Percentiles rank a stretch among this genome's conserved stretches.
These are phyloP conservation scores for Colletotrichum sp. DNA, from an alignment of 2,329 filamentous ascomycete species.

Conservation along the genomic window DNA sequence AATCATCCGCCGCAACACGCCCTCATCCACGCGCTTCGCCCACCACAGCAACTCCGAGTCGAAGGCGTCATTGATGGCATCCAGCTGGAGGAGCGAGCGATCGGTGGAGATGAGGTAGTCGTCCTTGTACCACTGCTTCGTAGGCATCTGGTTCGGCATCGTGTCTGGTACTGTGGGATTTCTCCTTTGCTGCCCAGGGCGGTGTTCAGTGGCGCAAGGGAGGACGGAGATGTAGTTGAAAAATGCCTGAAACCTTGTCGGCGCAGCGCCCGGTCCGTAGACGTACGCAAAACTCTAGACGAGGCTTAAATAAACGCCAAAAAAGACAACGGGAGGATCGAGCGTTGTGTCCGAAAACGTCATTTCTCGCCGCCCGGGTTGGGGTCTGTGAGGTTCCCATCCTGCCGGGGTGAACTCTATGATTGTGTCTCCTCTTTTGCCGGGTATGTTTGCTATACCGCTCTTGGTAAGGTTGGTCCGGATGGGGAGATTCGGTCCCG, in stretches of 20 bases:
- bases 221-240: not conserved
- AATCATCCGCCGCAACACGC: conserved; percentile 55
- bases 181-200: not conserved
- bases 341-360: not conserved
- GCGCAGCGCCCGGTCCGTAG: not conserved
- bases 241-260: not conserved
- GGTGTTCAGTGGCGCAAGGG: not conserved
- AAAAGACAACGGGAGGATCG: not conserved
- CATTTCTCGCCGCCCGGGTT: not conserved
- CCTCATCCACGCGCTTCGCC: conserved; percentile 56
- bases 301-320: not conserved
- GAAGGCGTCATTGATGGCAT: conserved; percentile 60
- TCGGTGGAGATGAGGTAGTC: conserved; percentile 68
- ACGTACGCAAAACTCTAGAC: not conserved
- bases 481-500: not conserved
- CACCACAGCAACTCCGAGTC: conserved; percentile 65
- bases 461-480: not conserved
- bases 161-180: not conserved
- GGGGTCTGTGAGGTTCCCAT: not conserved
- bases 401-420: not conserved
- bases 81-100: conserved; percentile 56
- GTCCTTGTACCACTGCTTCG: conserved; percentile 54
- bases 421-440: not conserved
- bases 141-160: conserved; percentile 21
- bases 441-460: not conserved